Conservation (phyloP, 305 asterid species). For the Petunia hybrid region DNA sequence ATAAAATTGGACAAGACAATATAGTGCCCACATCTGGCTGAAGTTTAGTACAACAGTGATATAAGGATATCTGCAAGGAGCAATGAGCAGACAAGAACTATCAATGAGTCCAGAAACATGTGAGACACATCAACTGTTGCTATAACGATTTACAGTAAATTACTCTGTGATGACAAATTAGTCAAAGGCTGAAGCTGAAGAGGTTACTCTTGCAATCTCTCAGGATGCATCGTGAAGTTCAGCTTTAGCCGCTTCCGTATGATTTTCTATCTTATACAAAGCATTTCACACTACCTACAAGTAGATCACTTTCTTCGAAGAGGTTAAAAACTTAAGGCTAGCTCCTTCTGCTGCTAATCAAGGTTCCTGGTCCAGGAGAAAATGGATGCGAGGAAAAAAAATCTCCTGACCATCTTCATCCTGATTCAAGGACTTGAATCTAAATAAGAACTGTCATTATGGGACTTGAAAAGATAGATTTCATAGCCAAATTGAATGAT, state of each 20-base stretch:
- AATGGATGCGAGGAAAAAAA: not conserved
- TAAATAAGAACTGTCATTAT: not conserved
- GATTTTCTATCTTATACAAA: not conserved
- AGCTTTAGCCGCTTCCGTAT: not conserved
- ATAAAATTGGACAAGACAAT: constrained; percentile 89
- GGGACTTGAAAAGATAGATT: not conserved
- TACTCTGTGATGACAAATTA: not conserved
- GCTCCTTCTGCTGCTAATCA: not conserved
- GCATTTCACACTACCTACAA: not conserved
- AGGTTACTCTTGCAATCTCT: not conserved
- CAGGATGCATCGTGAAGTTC: not conserved
- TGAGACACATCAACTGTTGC: not conserved
- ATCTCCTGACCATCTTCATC: constrained; percentile 1
- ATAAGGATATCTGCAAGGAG: constrained; percentile 75
- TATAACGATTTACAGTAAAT: not conserved
- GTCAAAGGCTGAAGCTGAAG: not conserved
- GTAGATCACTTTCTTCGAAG: not conserved
- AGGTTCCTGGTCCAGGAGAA: not conserved
- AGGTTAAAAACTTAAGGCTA: not conserved
- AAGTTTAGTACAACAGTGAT: constrained; percentile 76
- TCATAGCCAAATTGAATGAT: not conserved
- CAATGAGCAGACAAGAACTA: not conserved
- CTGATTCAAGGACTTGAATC: constrained; percentile 8
- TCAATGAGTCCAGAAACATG: not conserved
- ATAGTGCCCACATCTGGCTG: constrained; percentile 97